These are phyloP conservation scores for Aspergillus calidoustus DNA, from an alignment of 2,329 filamentous ascomycete genomes.

Conservation along the genomic window DNA sequence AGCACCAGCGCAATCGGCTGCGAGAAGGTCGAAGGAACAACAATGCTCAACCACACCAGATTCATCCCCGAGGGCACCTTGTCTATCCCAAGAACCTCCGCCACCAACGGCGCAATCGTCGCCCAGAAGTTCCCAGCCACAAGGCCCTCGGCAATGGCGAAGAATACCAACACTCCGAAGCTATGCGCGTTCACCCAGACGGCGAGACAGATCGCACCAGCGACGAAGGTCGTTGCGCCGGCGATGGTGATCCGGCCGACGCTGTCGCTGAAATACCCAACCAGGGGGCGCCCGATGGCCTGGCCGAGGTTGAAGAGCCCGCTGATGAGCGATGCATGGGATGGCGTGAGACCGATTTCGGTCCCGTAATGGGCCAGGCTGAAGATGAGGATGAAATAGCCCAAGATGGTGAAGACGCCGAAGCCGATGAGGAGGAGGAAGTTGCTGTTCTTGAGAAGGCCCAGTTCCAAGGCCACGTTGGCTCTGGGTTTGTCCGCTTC, in stretches of 20 bases:
- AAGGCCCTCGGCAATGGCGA: not conserved
- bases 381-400: too few species aligned
- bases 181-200: not conserved
- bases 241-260: not conserved
- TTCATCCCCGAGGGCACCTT: not conserved
- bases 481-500: too few species aligned
- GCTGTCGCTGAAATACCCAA: too few species aligned
- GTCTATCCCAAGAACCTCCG: not conserved
- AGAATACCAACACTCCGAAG: not conserved
- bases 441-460: too few species aligned
- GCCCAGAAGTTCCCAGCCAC: conserved; percentile 1
- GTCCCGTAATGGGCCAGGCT: too few species aligned
- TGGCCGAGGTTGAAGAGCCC: too few species aligned
- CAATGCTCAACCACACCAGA: not conserved
- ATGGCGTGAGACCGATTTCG: too few species aligned
- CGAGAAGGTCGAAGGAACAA: not conserved
- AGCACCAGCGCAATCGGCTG: not conserved
- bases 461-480: too few species aligned
- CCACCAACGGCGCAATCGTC: not conserved
- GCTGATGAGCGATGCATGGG: too few species aligned
- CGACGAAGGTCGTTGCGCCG: not conserved
- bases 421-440: too few species aligned
- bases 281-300: too few species aligned
- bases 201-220: not conserved
- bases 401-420: too few species aligned